phyloP scores from a whole-genome alignment of 2,329 filamentous ascomycete genomes.

The Tolypocladium ovalisporum region DNA sequence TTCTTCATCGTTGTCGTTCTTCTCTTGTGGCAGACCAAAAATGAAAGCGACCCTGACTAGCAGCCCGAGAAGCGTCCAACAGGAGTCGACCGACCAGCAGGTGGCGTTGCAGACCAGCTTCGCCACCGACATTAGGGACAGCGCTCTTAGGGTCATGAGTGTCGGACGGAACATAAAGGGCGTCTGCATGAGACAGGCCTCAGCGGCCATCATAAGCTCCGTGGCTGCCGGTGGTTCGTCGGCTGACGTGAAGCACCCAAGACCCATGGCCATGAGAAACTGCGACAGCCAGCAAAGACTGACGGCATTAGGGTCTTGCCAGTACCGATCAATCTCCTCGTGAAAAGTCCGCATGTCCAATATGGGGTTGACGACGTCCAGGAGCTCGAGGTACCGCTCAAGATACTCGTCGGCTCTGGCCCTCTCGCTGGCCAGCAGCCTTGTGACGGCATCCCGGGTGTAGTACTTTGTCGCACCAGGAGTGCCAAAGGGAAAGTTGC shows the following conservation, averaged over 20 bases:
- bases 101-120: conserved; percentile 25
- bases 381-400: conserved; percentile 16
- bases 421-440: conserved; percentile 17
- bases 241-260: conserved; percentile 19
- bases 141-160: conserved; percentile 16
- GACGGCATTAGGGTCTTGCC: conserved; percentile 16
- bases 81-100: conserved; percentile 25
- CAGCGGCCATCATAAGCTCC: conserved; percentile 24
- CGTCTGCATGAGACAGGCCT: conserved; percentile 25
- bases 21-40: conserved; percentile 21
- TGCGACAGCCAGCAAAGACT: conserved; percentile 21
- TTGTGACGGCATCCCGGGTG: conserved; percentile 17
- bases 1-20: conserved; percentile 12
- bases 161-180: conserved; percentile 26
- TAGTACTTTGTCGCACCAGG: conserved; percentile 21
- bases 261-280: conserved; percentile 23
- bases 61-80: conserved; percentile 22
- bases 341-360: conserved; percentile 18
- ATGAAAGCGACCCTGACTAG: conserved; percentile 22
- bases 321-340: conserved; percentile 19
- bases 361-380: conserved; percentile 23
- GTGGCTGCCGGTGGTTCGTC: conserved; percentile 20
- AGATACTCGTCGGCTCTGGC: conserved; percentile 15
- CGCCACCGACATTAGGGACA: conserved; percentile 22
- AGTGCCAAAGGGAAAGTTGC: conserved; percentile 27